Evolutionary conservation across 2,329 filamentous ascomycete species (phyloP), one percentile per base, ranked within the genome.

Genomic region (Pseudocercospora eumusae): DNA sequence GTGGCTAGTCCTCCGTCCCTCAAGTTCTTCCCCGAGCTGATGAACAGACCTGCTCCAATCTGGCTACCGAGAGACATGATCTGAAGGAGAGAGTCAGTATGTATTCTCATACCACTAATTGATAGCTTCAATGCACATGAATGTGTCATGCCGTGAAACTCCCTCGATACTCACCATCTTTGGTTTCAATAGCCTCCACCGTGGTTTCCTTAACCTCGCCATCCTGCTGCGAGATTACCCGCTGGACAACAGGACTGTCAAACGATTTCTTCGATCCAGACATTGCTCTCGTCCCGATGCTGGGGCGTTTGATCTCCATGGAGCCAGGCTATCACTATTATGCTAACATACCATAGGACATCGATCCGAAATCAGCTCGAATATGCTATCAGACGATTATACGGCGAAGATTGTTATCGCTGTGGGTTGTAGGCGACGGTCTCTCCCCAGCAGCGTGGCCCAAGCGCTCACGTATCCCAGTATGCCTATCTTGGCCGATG

Each of bases 41-140:
- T 80, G 69, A 83, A 84, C 4, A 83, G 73, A 67, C 82, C 81
- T 15, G 81, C 83, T 31, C 81, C 81, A 58, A 82, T 80, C 33
- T 70, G 71, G 2, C 71, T 68, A 27, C 69, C 70, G 18, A 72
- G 65, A 52, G 68, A 70, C 25, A 72, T 71, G 56, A 71, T 64
- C 61, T 71, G 62, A 28, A 65, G 64, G 23, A 25, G 3, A 64
- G 59, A 31, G 42, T 62, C 33, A 28, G 52, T 53, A 20, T 33
- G 15, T 0, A 57, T 20, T 7, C 33, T 10, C 11, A 18, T 4
- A 40, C n/a, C 28, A 20, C 7, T 18, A 11, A 4, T 2, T 27
- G 36, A 21, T 21, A 49, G n/a, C n/a, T 8, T 45, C 15, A 13
- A 59, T 53, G 44, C 47, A 62, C 63, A 52, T 64, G 63, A 31